Conservation (phyloP, 192 early-diverging fungal species). For the Coemansia sp. region DNA sequence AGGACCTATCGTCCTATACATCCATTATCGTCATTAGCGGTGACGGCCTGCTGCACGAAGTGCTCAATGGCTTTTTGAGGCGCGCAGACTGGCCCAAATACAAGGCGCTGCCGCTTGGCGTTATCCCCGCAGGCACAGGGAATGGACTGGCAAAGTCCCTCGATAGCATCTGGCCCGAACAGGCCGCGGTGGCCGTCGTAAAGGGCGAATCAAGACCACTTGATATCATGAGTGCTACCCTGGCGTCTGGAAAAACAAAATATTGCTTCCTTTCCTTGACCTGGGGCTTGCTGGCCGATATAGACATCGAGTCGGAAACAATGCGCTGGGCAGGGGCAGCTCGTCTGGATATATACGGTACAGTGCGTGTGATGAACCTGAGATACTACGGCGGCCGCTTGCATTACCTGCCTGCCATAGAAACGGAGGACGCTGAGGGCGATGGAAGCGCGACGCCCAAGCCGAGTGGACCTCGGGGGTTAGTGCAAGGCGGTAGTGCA, state of each 20-base stretch:
- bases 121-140: constrained; percentile 44
- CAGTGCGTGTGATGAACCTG: constrained; percentile 55
- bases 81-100: constrained; percentile 42
- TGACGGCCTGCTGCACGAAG: constrained; percentile 48
- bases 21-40: constrained; percentile 42
- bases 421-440: constrained; percentile 2
- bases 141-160: constrained; percentile 51
- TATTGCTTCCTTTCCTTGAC: constrained; percentile 55
- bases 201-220: constrained; percentile 49
- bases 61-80: constrained; percentile 42
- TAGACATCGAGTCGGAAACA: constrained; percentile 61
- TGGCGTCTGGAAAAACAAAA: constrained; percentile 36
- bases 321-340: constrained; percentile 52
- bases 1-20: constrained; percentile 34
- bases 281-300: constrained; percentile 58
- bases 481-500: constrained; percentile 5
- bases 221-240: constrained; percentile 56
- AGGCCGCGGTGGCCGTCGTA: constrained; percentile 53
- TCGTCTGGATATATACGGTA: constrained; percentile 44
- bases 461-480: background rate
- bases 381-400: constrained; percentile 59
- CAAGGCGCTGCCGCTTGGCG: constrained; percentile 36
- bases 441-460: background rate
- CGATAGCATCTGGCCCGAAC: constrained; percentile 41
- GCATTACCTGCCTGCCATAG: constrained; percentile 53